Conservation (phyloP, 2,329 filamentous ascomycete species). For the Phoma sp. region DNA sequence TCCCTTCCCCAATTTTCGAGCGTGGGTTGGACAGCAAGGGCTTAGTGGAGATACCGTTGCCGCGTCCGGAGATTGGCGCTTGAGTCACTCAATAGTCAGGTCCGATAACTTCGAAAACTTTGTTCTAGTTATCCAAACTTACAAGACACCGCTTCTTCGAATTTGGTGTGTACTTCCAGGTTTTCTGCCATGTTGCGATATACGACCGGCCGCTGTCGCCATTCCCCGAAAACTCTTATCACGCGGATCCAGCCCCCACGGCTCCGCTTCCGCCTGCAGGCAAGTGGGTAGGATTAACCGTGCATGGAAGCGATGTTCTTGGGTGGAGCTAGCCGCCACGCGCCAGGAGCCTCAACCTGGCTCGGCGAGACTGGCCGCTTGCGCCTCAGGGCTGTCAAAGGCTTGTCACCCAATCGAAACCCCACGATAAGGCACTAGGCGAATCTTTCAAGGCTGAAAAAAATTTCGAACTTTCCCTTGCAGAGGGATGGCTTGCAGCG, state of each 20-base stretch:
- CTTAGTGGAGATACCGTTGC: not conserved
- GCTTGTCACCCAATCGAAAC: slow-evolving; percentile 12
- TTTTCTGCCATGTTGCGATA: slow-evolving; percentile 2
- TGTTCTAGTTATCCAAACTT: slow-evolving; percentile 5
- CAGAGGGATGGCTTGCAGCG: slow-evolving; percentile 9
- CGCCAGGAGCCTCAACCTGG: slow-evolving; percentile 19
- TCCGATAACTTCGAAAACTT: not conserved
- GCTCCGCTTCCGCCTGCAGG: slow-evolving; percentile 15
- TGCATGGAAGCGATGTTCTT: slow-evolving; percentile 21
- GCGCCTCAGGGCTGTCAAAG: slow-evolving; percentile 2
- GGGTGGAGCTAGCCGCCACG: slow-evolving; percentile 18
- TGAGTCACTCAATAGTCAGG: not conserved
- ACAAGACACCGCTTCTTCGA: slow-evolving; percentile 12
- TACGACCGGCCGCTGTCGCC: slow-evolving; percentile 4
- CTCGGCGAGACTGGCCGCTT: slow-evolving; percentile 18
- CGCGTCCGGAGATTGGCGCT: slow-evolving; percentile 2
- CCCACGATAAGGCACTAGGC: slow-evolving; percentile 16
- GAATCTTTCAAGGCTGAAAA: slow-evolving; percentile 17
- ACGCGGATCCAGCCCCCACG: slow-evolving; percentile 17
- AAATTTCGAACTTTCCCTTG: slow-evolving; percentile 14
- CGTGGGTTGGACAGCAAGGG: slow-evolving; percentile 10
- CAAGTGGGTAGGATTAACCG: slow-evolving; percentile 18
- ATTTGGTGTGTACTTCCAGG: slow-evolving; percentile 1
- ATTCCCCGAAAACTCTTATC: slow-evolving; percentile 17
- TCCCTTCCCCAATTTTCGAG: not conserved